Conservation (phyloP, 768 basidiomycete species). For the Harrya chromipes region DNA sequence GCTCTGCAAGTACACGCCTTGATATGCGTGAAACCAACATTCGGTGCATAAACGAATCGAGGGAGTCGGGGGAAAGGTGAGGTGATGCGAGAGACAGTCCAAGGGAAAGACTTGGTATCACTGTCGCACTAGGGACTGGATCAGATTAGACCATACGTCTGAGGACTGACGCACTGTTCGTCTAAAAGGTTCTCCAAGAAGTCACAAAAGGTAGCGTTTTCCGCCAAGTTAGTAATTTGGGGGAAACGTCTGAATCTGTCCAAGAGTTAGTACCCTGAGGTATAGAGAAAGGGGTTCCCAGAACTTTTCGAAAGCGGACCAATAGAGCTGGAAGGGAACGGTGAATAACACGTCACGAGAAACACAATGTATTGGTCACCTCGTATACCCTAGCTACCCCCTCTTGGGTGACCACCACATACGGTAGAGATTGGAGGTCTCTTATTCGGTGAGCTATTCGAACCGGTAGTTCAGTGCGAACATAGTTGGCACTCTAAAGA, state of each 20-base stretch:
- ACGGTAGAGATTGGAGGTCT: constrained; percentile 84
- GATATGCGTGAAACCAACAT: constrained; percentile 93
- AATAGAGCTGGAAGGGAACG: constrained; percentile 59
- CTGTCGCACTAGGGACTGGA: constrained; percentile 52
- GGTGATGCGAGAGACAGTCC: constrained; percentile 84
- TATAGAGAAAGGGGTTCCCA: constrained; percentile 7
- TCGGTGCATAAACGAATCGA: constrained; percentile 85
- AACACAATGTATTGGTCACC: constrained; percentile 40
- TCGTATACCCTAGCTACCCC: constrained; percentile 81
- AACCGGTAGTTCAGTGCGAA: constrained; percentile 84
- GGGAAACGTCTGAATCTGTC: constrained; percentile 72
- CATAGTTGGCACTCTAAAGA: constrained; percentile 81
- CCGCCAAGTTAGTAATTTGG: constrained; percentile 61
- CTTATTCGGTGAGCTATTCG: constrained; percentile 84
- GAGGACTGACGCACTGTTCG: constrained; percentile 60
- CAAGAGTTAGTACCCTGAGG: constrained; percentile 11
- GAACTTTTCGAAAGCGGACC: constrained; percentile 84
- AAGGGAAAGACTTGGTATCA: constrained; percentile 79
- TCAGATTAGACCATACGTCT: constrained; percentile 5
- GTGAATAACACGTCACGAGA: constrained; percentile 1
- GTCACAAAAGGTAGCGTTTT: constrained; percentile 76
- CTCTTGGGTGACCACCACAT: constrained; percentile 83
- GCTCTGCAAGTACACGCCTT: constrained; percentile 83
- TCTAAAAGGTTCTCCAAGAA: constrained; percentile 63
- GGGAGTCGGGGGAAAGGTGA: constrained; percentile 68